Evolutionary conservation across 108 stramenopile species (phyloP).

Genomic region (Nitzschia sp.): DNA sequence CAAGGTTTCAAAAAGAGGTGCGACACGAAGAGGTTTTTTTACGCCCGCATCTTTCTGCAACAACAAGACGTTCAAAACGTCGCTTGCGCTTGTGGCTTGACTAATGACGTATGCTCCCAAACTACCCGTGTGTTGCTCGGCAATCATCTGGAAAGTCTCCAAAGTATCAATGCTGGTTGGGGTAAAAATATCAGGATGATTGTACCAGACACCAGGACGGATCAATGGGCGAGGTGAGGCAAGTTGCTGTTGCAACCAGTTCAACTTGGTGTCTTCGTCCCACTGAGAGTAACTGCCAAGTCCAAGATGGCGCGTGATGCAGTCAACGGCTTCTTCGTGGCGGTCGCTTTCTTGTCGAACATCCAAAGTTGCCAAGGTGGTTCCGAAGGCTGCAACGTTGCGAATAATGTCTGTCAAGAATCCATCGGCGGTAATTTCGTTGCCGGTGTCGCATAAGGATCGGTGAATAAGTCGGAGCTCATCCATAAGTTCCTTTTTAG

Average conservation of each 20-base stretch:
- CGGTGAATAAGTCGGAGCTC: constrained; percentile 81
- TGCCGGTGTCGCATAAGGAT: constrained; percentile 82
- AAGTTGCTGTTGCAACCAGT: constrained; percentile 90
- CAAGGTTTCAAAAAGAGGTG: constrained; percentile 96
- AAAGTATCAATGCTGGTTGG: constrained; percentile 72
- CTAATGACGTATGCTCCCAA: constrained; percentile 97
- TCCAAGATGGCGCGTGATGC: constrained; percentile 89
- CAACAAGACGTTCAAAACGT: constrained; percentile 93
- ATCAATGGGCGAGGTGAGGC: constrained; percentile 84
- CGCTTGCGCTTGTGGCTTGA: constrained; percentile 89
- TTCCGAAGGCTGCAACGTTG: constrained; percentile 90
- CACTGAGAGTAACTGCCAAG: constrained; percentile 89
- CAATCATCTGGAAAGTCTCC: constrained; percentile 81
- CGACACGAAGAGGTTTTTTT: constrained; percentile 91
- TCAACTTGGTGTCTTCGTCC: constrained; percentile 91
- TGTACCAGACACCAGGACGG: constrained; percentile 74
- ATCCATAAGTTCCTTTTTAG: constrained; percentile 74
- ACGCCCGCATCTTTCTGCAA: constrained; percentile 94
- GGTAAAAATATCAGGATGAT: constrained; percentile 66
- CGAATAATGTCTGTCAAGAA: constrained; percentile 86
- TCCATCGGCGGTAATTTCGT: constrained; percentile 84
- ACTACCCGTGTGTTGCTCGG: constrained; percentile 82
- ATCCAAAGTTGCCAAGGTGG: constrained; percentile 91
- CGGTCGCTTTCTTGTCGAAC: constrained; percentile 93
- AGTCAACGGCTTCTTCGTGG: constrained; percentile 93